Base-by-base conservation (phyloP, 202 grass and related monocot genomes). In the Panicum hallii region DNA sequence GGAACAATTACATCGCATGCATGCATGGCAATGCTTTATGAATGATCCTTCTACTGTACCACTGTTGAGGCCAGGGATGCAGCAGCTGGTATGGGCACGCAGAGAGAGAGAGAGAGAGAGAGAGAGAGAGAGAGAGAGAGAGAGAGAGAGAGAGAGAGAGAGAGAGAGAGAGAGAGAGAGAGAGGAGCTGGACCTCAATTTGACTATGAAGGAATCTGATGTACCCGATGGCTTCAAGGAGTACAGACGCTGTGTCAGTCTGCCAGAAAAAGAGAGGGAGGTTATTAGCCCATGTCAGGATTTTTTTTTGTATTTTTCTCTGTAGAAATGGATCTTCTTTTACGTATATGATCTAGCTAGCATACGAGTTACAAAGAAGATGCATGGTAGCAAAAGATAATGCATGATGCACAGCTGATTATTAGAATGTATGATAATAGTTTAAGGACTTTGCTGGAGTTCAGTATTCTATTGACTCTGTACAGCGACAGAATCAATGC, bases 121-220 rank as follows among this genome's bases (percentile, higher is more conserved):
- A 72, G 57, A 17, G 19, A 58, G n/a, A 56, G 53, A 54, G n/a
- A 49, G 47, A 77, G 71, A 43, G 40, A 11, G 67, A 50, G 68
- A 68, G 74, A 75, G 56, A 66, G 54, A 65, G 56, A 82, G 67
- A 74, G 34, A 71, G 22, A 48, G 22, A 49, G 28, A 14, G 47
- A 72, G 57, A 17, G 19, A 58, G n/a, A 56, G 53, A 49, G 47
- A 77, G 71, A 43, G 40, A 11, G 67, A 50, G 68, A 68, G 74
- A 75, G 56, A 66, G 54, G 70, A 85, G 55, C 47, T 67, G 78
- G 71, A 99, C 97, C 97, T 97, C 90, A 91, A 99, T 97, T 90
- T 99, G 93, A 99, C 88, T 38, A 57, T 99, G 97, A 74, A 99
- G 97, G 91, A 97, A 99, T 99, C 97, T 99, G 90, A 99, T 99